Conservation (phyloP, 768 basidiomycete species). For the Tephrocybe sp. region DNA sequence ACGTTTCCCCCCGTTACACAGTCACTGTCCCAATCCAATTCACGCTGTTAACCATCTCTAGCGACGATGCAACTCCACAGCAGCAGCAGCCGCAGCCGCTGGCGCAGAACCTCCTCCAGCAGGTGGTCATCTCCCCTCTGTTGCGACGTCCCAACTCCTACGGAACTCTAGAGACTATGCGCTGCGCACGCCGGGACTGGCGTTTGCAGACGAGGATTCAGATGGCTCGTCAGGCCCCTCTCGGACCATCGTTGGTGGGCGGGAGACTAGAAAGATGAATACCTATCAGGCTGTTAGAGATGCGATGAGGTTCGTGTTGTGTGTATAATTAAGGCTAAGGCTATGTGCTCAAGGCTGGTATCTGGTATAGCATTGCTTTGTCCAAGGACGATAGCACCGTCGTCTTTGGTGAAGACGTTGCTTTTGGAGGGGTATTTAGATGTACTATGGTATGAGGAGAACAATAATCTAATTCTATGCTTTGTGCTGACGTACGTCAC, state of each 20-base stretch:
- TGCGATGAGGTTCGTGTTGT: conserved; percentile 74
- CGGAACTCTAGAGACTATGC: conserved; percentile 64
- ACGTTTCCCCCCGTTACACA: conserved; percentile 4
- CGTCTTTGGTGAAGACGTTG: conserved; percentile 90
- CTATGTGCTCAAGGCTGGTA: too few species aligned
- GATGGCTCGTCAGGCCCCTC: conserved; percentile 35
- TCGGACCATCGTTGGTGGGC: conserved; percentile 57
- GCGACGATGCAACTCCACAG: conserved; percentile 52
- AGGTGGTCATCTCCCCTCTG: conserved; percentile 72
- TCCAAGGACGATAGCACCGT: conserved; percentile 84
- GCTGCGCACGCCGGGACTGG: conserved; percentile 67
- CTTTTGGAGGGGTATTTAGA: conserved; percentile 92
- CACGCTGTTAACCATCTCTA: conserved; percentile 6
- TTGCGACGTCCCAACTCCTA: conserved; percentile 67
- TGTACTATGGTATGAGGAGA: conserved; percentile 78
- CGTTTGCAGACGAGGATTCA: conserved; percentile 69
- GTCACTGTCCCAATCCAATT: neutral
- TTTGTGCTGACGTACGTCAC: too few species aligned
- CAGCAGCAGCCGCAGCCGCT: too few species aligned
- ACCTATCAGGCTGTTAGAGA: conserved; percentile 90
- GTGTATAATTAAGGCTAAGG: too few species aligned
- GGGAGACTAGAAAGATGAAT: conserved; percentile 95
- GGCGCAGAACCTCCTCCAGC: conserved; percentile 71
- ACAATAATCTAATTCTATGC: conserved; percentile 1
- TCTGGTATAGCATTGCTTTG: conserved; percentile 77